These are phyloP conservation scores for Penicillium desertorum DNA, from an alignment of 495 filamentous ascomycete species.

Conservation along the genomic window DNA sequence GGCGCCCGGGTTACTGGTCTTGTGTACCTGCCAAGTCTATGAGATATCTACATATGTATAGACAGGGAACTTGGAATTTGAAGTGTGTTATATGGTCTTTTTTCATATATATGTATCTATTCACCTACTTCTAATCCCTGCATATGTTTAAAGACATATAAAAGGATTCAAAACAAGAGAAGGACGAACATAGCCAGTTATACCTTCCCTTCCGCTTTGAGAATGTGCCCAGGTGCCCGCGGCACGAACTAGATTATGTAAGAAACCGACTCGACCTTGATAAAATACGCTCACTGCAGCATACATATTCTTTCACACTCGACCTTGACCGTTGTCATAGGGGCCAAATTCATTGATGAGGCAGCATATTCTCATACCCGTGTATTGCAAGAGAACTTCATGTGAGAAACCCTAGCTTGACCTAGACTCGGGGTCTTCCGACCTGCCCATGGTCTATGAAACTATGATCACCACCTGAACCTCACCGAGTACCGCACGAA, in stretches of 20 bases:
- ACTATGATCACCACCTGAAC: not conserved
- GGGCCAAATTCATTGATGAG: not conserved
- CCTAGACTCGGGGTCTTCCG: not conserved
- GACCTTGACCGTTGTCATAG: not conserved
- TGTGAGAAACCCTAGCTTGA: not conserved
- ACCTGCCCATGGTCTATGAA: not conserved
- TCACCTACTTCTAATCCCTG: not conserved
- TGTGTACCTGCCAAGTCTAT: not conserved
- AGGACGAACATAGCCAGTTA: not conserved
- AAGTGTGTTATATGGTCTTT: not conserved
- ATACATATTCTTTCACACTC: not conserved
- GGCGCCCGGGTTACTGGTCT: slow-evolving; percentile 11
- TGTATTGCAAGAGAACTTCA: not conserved
- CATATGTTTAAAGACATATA: not conserved
- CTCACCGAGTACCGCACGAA: not conserved
- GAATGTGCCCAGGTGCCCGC: too few relatives aligned
- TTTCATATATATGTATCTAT: not conserved
- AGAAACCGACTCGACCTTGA: not conserved
- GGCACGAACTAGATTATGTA: not conserved
- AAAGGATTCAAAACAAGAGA: not conserved
- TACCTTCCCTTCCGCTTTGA: not conserved
- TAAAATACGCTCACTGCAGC: not conserved
- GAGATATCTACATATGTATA: not conserved
- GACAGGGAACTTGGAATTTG: not conserved
- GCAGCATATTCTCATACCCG: not conserved